These are phyloP conservation scores for Climacium dendroides DNA, from an alignment of 225 moss, liverwort and hornwort species.

Conservation along the genomic window DNA sequence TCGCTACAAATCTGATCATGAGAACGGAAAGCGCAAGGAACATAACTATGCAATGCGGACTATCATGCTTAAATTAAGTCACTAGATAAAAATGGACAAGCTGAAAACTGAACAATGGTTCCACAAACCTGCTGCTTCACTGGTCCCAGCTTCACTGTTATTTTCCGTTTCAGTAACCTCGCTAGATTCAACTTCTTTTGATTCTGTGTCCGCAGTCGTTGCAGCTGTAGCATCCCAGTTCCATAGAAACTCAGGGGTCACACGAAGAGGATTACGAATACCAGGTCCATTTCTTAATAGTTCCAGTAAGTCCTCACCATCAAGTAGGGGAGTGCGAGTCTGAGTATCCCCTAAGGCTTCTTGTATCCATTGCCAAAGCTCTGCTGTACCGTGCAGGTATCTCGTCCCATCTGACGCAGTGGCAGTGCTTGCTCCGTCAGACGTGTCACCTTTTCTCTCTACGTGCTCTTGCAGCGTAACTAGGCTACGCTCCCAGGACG, in stretches of 20 bases:
- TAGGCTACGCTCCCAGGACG: constrained; percentile 65
- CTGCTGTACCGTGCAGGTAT: constrained; percentile 49
- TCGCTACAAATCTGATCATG: neutral
- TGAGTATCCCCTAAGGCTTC: constrained; percentile 74
- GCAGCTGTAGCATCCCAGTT: constrained; percentile 28
- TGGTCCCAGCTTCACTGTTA: constrained; percentile 36
- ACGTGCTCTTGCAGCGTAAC: constrained; percentile 1
- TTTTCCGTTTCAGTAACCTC: constrained; percentile 49
- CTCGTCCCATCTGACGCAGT: constrained; percentile 29
- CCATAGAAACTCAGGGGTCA: constrained; percentile 30
- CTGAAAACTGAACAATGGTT: neutral
- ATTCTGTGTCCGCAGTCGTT: constrained; percentile 21
- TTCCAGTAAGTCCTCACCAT: constrained; percentile 76
- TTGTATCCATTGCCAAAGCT: constrained; percentile 84
- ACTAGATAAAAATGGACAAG: neutral
- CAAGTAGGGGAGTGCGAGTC: constrained; percentile 52
- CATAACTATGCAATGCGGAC: neutral
- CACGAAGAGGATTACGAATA: constrained; percentile 52
- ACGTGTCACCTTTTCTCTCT: constrained; percentile 45
- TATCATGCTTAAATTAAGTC: neutral
- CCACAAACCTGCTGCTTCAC: constrained; percentile 42
- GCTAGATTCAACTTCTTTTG: constrained; percentile 34
- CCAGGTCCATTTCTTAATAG: constrained; percentile 69
- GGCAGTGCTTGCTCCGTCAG: constrained; percentile 27
- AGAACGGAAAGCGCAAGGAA: neutral